Evolutionary conservation across 2,329 filamentous ascomycete species (phyloP).

Genomic region (Alternaria conjuncta): DNA sequence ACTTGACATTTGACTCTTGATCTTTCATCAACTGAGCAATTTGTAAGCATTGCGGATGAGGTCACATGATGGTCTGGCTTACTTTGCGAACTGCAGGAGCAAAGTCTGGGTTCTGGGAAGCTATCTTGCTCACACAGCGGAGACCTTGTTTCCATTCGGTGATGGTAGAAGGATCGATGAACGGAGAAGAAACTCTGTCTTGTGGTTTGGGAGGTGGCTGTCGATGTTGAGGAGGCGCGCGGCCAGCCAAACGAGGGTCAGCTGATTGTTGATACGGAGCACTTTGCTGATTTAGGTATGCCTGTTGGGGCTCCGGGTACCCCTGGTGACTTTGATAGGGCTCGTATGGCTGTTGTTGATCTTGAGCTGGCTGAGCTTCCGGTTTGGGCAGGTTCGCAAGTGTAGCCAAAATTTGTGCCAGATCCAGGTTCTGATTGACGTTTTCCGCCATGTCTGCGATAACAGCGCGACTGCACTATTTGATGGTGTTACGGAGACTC

Average conservation of each 20-base stretch:
- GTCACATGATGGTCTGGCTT: no score
- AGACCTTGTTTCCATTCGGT: conserved; percentile 57
- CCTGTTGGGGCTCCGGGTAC: conserved; percentile 5
- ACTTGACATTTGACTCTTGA: conserved; percentile 67
- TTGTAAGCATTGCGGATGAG: conserved; percentile 8
- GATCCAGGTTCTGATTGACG: conserved; percentile 31
- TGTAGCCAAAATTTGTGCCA: conserved; percentile 45
- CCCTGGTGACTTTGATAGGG: conserved; percentile 6
- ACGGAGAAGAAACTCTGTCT: conserved; percentile 24
- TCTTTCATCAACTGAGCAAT: conserved; percentile 62
- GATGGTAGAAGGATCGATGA: conserved; percentile 56
- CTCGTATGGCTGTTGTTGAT: conserved; percentile 15
- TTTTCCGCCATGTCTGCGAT: conserved; percentile 41
- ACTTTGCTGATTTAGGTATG: conserved; percentile 3
- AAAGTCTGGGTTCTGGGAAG: conserved; percentile 53
- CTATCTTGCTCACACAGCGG: conserved; percentile 56
- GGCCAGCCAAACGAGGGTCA: conserved; percentile 33
- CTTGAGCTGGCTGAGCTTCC: conserved; percentile 16
- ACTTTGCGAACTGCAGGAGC: conserved; percentile 48
- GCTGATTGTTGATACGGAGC: conserved; percentile 9
- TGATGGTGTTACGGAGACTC: not conserved
- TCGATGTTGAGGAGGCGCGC: conserved; percentile 22
- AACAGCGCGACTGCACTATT: not conserved
- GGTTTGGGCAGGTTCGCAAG: conserved; percentile 39
- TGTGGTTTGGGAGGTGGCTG: conserved; percentile 22